A percentile compares a stretch with the other conserved stretches of the same genome.
These are phyloP conservation scores for Pseudogymnoascus pannorum DNA, from an alignment of 2,329 filamentous ascomycete genomes.

Conservation along the genomic window DNA sequence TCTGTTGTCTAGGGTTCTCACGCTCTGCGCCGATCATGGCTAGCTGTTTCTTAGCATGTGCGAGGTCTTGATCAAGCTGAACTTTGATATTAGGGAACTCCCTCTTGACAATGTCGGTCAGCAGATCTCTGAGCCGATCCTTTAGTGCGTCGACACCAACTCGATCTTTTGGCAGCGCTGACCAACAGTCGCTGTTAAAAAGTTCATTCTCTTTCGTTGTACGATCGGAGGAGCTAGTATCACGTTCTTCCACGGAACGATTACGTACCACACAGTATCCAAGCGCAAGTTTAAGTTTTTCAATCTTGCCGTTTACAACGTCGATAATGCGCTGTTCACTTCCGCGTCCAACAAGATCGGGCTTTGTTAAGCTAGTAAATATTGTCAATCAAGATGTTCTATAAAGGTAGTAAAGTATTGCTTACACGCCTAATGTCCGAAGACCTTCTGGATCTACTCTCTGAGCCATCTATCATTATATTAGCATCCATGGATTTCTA, in stretches of 20 bases:
- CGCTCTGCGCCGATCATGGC: constrained; percentile 10
- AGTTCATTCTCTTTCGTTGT: constrained; percentile 12
- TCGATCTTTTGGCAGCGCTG: constrained; percentile 9
- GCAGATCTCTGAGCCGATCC: constrained; percentile 13
- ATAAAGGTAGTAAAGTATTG: neutral
- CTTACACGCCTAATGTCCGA: constrained; percentile 14
- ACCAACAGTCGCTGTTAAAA: constrained; percentile 12
- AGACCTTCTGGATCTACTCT: constrained; percentile 13
- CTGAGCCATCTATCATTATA: constrained; percentile 10
- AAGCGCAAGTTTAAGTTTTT: constrained; percentile 14
- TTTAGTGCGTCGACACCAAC: constrained; percentile 14
- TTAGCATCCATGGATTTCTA: neutral
- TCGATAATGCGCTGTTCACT: constrained; percentile 3
- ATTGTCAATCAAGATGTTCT: neutral
- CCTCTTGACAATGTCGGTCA: constrained; percentile 13
- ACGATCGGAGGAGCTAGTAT: neutral
- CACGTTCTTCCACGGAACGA: constrained; percentile 13
- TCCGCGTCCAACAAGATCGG: neutral
- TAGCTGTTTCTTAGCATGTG: constrained; percentile 4
- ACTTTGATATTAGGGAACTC: constrained; percentile 16
- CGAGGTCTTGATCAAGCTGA: constrained; percentile 12
- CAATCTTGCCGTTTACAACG: constrained; percentile 13
- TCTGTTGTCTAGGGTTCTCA: constrained; percentile 11
- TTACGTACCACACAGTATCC: constrained; percentile 17
- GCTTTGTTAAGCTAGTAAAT: constrained; percentile 7